phyloP scores from a whole-genome alignment of 2,329 filamentous ascomycete species.

The Trichophyton verrucosum region DNA sequence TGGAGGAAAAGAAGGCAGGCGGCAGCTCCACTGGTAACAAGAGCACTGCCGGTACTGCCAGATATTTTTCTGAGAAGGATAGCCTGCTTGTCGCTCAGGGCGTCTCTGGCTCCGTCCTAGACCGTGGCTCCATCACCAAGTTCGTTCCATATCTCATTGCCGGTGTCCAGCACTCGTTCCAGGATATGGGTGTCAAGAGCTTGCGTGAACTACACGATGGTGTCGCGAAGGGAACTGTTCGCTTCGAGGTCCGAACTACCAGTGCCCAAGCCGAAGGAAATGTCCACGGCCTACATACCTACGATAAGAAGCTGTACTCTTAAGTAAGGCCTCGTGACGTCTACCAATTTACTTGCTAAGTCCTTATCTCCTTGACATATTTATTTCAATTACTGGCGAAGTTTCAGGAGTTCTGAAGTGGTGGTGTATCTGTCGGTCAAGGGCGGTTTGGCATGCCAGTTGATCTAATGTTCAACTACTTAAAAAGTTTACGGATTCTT shows the following conservation, averaged over 20 bases:
- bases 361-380: background rate
- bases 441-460: background rate
- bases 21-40: conserved; percentile 51
- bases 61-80: conserved; percentile 97
- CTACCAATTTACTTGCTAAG: background rate
- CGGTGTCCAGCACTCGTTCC: conserved; percentile 92
- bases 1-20: conserved; percentile 97
- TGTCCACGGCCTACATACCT: conserved; percentile 91
- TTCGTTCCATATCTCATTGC: conserved; percentile 93
- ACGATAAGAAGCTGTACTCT: conserved; percentile 99
- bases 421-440: background rate
- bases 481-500: background rate
- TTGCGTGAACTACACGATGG: conserved; percentile 62
- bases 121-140: conserved; percentile 67
- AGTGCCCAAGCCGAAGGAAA: conserved; percentile 94
- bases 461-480: background rate
- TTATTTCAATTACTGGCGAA: background rate
- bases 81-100: conserved; percentile 91
- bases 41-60: conserved; percentile 83
- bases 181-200: conserved; percentile 83
- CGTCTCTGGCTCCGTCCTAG: conserved; percentile 59
- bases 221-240: conserved; percentile 61
- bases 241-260: conserved; percentile 88
- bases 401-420: background rate
- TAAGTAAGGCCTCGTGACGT: conserved; percentile 25